Percentiles rank a stretch among this genome's conserved stretches.
Evolutionary conservation across 2,329 filamentous ascomycete genomes (phyloP).

Genomic region (Sporothrix luriei): DNA sequence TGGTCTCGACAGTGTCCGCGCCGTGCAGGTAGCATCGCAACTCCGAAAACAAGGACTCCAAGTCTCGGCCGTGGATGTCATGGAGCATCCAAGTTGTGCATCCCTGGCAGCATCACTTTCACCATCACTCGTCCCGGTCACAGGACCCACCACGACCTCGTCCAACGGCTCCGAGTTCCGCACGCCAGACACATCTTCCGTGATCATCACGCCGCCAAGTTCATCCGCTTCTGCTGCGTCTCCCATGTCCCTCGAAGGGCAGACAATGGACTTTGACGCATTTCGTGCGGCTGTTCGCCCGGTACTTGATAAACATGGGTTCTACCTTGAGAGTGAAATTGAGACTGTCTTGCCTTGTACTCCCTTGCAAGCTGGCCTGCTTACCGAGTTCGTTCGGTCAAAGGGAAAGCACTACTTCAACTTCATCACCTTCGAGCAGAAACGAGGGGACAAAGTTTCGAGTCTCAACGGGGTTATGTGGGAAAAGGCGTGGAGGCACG

Average conservation of each 20-base stretch:
- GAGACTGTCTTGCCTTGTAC: constrained; percentile 75
- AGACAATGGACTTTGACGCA: constrained; percentile 44
- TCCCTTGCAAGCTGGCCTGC: constrained; percentile 74
- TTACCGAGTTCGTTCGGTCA: constrained; percentile 72
- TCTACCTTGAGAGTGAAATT: constrained; percentile 42
- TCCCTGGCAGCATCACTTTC: constrained; percentile 27
- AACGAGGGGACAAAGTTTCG: constrained; percentile 40
- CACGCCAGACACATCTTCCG: constrained; percentile 14
- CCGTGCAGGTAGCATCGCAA: constrained; percentile 71
- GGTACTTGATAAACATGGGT: constrained; percentile 38
- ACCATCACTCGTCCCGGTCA: background rate
- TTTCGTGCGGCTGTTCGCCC: constrained; percentile 43
- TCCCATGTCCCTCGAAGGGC: background rate
- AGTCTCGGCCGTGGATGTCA: constrained; percentile 71
- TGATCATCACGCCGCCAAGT: background rate
- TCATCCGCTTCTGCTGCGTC: background rate
- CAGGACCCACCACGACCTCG: background rate
- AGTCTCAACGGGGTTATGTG: constrained; percentile 46
- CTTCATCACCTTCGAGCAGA: constrained; percentile 60
- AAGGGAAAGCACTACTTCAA: constrained; percentile 75
- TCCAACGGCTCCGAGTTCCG: constrained; percentile 17
- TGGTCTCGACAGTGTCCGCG: constrained; percentile 90
- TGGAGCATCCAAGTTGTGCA: constrained; percentile 61
- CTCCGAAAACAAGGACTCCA: constrained; percentile 62
- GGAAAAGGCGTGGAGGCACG: constrained; percentile 60